A percentile compares a stretch with the other conserved stretches of the same genome.
Evolutionary conservation across 2,329 filamentous ascomycete genomes (phyloP).

Genomic region (Colletotrichum orbiculare): DNA sequence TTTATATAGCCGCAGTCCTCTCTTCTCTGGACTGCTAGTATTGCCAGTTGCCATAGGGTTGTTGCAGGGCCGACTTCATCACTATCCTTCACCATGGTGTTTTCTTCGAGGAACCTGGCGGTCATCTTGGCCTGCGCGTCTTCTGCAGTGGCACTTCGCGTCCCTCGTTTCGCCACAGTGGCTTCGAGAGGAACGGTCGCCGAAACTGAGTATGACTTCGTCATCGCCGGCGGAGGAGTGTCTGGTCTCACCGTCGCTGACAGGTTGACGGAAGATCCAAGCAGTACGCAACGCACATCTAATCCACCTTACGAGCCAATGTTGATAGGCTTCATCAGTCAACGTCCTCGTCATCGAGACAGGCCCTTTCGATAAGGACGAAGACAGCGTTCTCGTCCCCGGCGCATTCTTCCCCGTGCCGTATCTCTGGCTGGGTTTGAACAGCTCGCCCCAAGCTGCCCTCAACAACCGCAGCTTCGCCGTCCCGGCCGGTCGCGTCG

Average conservation of each 20-base stretch:
- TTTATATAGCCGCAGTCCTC: too few relatives aligned
- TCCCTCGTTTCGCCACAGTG: conserved; percentile 1
- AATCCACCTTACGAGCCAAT: too few relatives aligned
- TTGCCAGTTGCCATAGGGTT: too few relatives aligned
- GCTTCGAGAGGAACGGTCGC: neutral
- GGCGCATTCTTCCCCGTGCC: conserved; percentile 43
- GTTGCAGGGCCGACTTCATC: too few relatives aligned
- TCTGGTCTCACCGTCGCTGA: conserved; percentile 27
- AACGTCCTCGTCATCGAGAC: conserved; percentile 44
- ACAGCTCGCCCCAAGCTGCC: conserved; percentile 40
- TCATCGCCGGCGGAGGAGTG: conserved; percentile 26
- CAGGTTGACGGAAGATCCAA: conserved; percentile 20
- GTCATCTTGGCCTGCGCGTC: neutral
- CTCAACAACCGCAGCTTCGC: conserved; percentile 42
- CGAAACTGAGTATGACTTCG: conserved; percentile 16
- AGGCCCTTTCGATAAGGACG: conserved; percentile 41
- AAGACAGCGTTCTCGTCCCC: conserved; percentile 44
- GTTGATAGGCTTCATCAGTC: conserved; percentile 32
- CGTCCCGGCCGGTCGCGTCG: conserved; percentile 44
- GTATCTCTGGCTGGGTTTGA: conserved; percentile 44
- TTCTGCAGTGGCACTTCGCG: neutral
- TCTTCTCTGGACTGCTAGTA: too few relatives aligned
- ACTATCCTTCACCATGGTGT: neutral
- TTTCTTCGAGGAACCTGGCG: neutral
- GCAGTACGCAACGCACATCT: neutral